phyloP scores from a whole-genome alignment of 2,329 filamentous ascomycete genomes.

The Basipetospora chlamydospora region DNA sequence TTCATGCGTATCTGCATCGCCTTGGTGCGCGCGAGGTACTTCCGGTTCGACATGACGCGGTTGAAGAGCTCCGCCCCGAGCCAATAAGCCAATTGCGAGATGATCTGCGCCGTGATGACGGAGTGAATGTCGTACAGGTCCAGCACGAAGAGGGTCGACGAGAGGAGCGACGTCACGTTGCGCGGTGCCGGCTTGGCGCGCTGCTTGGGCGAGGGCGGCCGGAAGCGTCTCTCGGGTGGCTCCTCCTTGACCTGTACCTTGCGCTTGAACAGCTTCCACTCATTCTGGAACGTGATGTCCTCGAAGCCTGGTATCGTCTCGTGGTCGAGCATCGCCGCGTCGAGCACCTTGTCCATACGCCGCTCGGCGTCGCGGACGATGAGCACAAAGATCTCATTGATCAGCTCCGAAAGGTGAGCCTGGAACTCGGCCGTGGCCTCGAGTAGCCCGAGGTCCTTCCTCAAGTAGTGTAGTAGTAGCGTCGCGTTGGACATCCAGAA shows the following conservation, averaged over 20 bases:
- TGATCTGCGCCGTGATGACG: slow-evolving; percentile 81
- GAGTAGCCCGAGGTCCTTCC: slow-evolving; percentile 76
- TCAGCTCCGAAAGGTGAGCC: slow-evolving; percentile 79
- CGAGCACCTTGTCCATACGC: slow-evolving; percentile 88
- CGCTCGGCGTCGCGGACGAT: slow-evolving; percentile 94
- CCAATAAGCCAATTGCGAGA: slow-evolving; percentile 93
- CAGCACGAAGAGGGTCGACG: slow-evolving; percentile 89
- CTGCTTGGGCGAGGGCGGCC: slow-evolving; percentile 85
- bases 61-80: slow-evolving; percentile 94
- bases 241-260: slow-evolving; percentile 86
- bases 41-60: slow-evolving; percentile 88
- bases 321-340: slow-evolving; percentile 88
- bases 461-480: slow-evolving; percentile 85
- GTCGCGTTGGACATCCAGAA: slow-evolving; percentile 99
- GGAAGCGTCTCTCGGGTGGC: slow-evolving; percentile 75
- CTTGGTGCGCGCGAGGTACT: slow-evolving; percentile 89
- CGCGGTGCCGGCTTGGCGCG: slow-evolving; percentile 83
- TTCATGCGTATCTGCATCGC: slow-evolving; percentile 99
- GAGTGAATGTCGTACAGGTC: slow-evolving; percentile 99
- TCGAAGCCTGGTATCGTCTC: slow-evolving; percentile 97
- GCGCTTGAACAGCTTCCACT: slow-evolving; percentile 93
- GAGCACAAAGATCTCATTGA: slow-evolving; percentile 96
- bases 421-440: slow-evolving; percentile 80
- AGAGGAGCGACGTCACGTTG: slow-evolving; percentile 89
- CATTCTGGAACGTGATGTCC: slow-evolving; percentile 91